These are phyloP conservation scores for Dothidotthia symphoricarpi DNA, from an alignment of 2,329 filamentous ascomycete species.

Conservation along the genomic window DNA sequence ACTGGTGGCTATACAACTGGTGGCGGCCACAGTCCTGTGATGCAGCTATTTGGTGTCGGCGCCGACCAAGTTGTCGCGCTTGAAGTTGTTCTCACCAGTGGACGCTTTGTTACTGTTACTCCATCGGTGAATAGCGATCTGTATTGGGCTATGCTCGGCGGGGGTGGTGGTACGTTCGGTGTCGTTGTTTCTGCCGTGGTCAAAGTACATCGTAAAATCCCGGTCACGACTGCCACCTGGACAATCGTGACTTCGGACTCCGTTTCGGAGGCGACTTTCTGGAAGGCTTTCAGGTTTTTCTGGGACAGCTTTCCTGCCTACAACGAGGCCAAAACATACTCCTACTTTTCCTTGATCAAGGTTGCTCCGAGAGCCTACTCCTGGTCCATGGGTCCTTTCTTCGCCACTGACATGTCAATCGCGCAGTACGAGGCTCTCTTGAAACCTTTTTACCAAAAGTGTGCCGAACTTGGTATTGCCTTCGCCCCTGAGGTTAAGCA, in stretches of 20 bases:
- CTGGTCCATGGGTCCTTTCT: conserved; percentile 31
- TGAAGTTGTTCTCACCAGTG: conserved; percentile 23
- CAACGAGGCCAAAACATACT: conserved; percentile 30
- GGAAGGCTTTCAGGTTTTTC: conserved; percentile 23
- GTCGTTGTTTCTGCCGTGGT: conserved; percentile 35
- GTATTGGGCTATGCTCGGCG: conserved; percentile 42
- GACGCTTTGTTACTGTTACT: conserved; percentile 24
- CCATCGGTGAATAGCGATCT: conserved; percentile 37
- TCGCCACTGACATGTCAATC: conserved; percentile 26
- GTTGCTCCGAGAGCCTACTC: conserved; percentile 22
- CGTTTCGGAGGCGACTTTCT: conserved; percentile 34
- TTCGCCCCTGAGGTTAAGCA: conserved; percentile 20
- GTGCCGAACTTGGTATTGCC: conserved; percentile 24
- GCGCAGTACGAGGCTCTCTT: conserved; percentile 24
- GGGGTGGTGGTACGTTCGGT: conserved; percentile 37
- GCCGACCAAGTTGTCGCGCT: conserved; percentile 30
- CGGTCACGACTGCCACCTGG: conserved; percentile 34
- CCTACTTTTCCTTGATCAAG: conserved; percentile 26
- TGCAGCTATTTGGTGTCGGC: conserved; percentile 43
- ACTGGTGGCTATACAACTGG: conserved; percentile 43
- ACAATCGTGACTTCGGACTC: conserved; percentile 28
- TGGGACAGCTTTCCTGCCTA: conserved; percentile 25
- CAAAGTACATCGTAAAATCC: conserved; percentile 34
- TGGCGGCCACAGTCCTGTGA: conserved; percentile 56
- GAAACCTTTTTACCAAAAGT: conserved; percentile 26